Percentiles rank a stretch among this genome's conserved stretches.
These are phyloP conservation scores for Xylaria sp. DNA, from an alignment of 2,329 filamentous ascomycete species.

Conservation along the genomic window DNA sequence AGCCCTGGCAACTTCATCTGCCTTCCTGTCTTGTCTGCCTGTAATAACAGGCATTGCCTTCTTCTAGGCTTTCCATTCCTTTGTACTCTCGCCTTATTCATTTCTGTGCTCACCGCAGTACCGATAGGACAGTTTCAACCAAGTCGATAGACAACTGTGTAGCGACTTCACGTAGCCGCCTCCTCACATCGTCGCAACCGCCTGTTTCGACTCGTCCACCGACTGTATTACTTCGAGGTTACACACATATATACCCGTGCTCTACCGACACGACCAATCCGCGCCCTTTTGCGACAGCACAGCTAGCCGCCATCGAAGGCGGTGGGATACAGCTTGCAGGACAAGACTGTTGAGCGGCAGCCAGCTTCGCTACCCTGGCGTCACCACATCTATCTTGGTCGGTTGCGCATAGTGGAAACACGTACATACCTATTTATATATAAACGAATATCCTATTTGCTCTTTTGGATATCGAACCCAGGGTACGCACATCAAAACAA, in stretches of 20 bases:
- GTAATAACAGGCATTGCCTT: not conserved
- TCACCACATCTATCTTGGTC: conserved; percentile 17
- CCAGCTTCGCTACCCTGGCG: conserved; percentile 24
- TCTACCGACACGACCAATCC: not conserved
- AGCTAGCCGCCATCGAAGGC: conserved; percentile 20
- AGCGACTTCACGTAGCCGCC: conserved; percentile 2
- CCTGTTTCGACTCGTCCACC: not conserved
- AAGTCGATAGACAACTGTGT: conserved; percentile 1
- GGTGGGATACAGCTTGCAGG: conserved; percentile 42
- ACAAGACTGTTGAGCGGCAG: conserved; percentile 40
- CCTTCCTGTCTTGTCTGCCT: conserved; percentile 22
- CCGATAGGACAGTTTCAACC: conserved; percentile 16
- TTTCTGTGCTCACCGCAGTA: conserved; percentile 4
- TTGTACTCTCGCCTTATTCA: not conserved
- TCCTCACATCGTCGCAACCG: conserved; percentile 18
- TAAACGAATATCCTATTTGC: conserved; percentile 10
- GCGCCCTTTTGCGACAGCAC: conserved; percentile 9
- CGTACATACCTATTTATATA: too few relatives aligned
- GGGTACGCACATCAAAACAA: conserved; percentile 39
- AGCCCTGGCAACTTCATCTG: conserved; percentile 5
- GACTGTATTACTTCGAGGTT: conserved; percentile 11
- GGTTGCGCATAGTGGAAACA: conserved; percentile 21
- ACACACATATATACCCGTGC: conserved; percentile 26
- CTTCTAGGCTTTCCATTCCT: not conserved
- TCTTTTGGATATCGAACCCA: conserved; percentile 30